Evolutionary conservation across 805 yeast species (phyloP).

Genomic region (Wickerhamiella parazyma): DNA sequence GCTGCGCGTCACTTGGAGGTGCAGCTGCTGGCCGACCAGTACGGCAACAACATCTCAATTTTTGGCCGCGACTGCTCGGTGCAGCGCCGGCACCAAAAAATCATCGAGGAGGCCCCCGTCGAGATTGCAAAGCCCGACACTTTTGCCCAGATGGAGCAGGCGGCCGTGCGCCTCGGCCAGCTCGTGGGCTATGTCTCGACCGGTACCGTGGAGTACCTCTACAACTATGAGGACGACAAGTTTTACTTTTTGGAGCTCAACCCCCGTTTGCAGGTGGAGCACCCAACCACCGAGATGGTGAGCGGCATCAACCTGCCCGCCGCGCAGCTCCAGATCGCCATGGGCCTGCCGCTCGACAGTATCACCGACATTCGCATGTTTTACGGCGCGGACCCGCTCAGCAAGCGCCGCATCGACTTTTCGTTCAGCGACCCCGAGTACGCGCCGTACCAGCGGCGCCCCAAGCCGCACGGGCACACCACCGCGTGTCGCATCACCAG

Average conservation of each 20-base stretch:
- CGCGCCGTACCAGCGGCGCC: conserved; percentile 70
- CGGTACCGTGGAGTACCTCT: conserved; percentile 96
- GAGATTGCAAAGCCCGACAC: conserved; percentile 82
- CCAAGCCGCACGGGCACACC: conserved; percentile 95
- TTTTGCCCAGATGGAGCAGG: conserved; percentile 83
- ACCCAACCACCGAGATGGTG: conserved; percentile 99
- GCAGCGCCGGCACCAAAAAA: conserved; percentile 98
- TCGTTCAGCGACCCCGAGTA: conserved; percentile 66
- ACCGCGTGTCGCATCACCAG: conserved; percentile 98
- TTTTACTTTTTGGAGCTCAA: conserved; percentile 93
- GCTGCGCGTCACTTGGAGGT: conserved; percentile 97
- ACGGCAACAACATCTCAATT: conserved; percentile 91
- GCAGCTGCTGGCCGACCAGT: conserved; percentile 94
- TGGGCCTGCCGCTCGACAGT: conserved; percentile 97
- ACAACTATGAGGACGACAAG: conserved; percentile 86
- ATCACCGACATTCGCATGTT: conserved; percentile 82
- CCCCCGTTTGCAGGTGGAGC: conserved; percentile 98
- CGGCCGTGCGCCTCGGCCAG: conserved; percentile 94
- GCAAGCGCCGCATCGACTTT: conserved; percentile 80
- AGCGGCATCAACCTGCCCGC: conserved; percentile 97
- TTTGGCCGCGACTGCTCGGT: conserved; percentile 99
- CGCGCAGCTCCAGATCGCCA: conserved; percentile 96
- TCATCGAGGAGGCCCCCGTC: conserved; percentile 98
- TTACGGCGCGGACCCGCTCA: conserved; percentile 94
- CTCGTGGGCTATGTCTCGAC: conserved; percentile 98